phyloP scores from a whole-genome alignment of 106 monocot species.

The Phalaenopsis equestris region DNA sequence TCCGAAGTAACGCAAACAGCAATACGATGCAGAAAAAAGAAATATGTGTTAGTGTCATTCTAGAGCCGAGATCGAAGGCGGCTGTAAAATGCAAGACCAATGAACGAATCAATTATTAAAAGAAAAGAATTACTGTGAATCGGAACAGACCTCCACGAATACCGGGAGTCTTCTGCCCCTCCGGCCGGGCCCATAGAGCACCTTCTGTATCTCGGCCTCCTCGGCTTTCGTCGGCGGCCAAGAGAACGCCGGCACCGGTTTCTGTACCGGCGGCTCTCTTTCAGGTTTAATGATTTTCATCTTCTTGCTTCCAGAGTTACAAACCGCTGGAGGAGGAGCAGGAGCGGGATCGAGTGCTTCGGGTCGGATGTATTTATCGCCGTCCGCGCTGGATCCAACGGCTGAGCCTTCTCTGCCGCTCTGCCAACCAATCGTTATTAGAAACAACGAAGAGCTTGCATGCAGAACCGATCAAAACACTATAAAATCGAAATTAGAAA shows the following conservation, averaged over 20 bases:
- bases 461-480: background rate
- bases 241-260: background rate
- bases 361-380: too few relatives aligned
- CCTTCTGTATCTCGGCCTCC: background rate
- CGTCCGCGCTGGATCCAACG: background rate
- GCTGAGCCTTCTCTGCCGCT: background rate
- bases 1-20: too few relatives aligned
- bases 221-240: constrained; percentile 2
- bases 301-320: background rate
- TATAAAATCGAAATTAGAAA: background rate
- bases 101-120: background rate
- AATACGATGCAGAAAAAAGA: too few relatives aligned
- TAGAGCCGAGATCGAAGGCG: too few relatives aligned
- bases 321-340: background rate
- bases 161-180: background rate
- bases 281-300: background rate
- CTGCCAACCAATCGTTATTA: background rate
- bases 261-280: background rate
- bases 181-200: background rate
- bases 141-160: background rate
- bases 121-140: constrained; percentile 66
- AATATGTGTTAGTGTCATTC: too few relatives aligned
- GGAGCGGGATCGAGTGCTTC: background rate
- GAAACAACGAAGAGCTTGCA: background rate
- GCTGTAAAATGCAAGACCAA: too few relatives aligned